phyloP scores from a whole-genome alignment of 202 grass and related monocot species.

The Panicum hallii region DNA sequence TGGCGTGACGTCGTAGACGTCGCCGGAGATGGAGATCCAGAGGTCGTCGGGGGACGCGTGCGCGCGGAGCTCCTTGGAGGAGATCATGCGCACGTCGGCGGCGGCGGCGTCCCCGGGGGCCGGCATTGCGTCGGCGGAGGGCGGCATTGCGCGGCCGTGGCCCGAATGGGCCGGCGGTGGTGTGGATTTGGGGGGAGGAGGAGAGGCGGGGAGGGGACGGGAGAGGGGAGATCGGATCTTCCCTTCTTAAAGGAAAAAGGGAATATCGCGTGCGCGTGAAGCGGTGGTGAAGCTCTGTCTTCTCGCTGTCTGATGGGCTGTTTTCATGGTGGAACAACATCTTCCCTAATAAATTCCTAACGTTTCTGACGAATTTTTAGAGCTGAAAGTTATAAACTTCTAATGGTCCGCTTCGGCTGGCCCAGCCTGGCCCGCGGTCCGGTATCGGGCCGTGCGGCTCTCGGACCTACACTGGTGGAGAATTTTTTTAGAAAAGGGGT shows the following conservation, averaged over 20 bases:
- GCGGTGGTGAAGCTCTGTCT: neutral
- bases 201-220: neutral
- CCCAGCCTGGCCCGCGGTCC: no score
- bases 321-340: no score
- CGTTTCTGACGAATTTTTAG: no score
- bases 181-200: slow-evolving; percentile 30
- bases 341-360: no score
- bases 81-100: slow-evolving; percentile 55
- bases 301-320: neutral
- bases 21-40: slow-evolving; percentile 86
- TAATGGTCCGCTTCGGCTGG: no score
- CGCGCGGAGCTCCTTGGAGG: slow-evolving; percentile 60
- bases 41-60: slow-evolving; percentile 62
- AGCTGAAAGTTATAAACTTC: no score
- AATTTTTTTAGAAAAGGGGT: no score
- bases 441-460: no score
- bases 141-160: slow-evolving; percentile 38
- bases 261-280: slow-evolving; percentile 6
- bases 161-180: neutral
- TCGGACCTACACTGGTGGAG: no score
- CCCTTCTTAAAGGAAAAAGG: neutral
- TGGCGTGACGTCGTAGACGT: slow-evolving; percentile 85
- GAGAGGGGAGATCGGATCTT: slow-evolving; percentile 39
- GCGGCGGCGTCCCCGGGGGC: neutral
- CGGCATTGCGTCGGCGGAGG: slow-evolving; percentile 26